Percentiles rank a stretch among this genome's conserved stretches.
Conservation (phyloP, 2,329 filamentous ascomycete species). For the Raffaelea albimanens region DNA sequence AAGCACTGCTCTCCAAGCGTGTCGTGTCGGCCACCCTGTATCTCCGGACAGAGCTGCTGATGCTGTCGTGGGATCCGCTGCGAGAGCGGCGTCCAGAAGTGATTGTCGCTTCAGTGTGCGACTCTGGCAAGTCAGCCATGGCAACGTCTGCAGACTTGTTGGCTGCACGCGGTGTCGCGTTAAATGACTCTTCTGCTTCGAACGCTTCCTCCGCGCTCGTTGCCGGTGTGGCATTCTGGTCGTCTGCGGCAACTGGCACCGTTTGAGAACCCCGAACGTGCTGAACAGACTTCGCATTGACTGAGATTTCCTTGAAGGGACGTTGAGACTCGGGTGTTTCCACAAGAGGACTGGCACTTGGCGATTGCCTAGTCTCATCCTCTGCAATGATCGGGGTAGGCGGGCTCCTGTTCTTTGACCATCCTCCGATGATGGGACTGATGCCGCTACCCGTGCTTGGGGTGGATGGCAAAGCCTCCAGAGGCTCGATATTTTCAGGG, state of each 20-base stretch:
- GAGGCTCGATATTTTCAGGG: conserved; percentile 10
- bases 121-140: background rate
- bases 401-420: conserved; percentile 30
- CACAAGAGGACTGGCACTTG: conserved; percentile 26
- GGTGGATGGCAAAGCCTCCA: conserved; percentile 15
- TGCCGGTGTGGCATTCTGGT: background rate
- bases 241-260: background rate
- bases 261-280: conserved; percentile 8
- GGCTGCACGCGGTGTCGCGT: background rate
- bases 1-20: conserved; percentile 21
- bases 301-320: conserved; percentile 54
- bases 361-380: conserved; percentile 52
- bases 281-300: conserved; percentile 32
- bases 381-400: conserved; percentile 47
- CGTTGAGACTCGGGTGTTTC: conserved; percentile 46
- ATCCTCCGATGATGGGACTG: conserved; percentile 31
- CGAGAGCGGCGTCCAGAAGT: conserved; percentile 20
- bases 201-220: background rate
- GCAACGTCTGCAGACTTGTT: background rate
- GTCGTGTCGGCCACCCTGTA: conserved; percentile 24
- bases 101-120: conserved; percentile 14
- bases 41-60: conserved; percentile 32
- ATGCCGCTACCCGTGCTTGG: conserved; percentile 31
- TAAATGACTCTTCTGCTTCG: background rate
- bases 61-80: conserved; percentile 39